These are phyloP conservation scores for Phytophthora constricta DNA, from an alignment of 352 stramenopile genomes.

Conservation along the genomic window DNA sequence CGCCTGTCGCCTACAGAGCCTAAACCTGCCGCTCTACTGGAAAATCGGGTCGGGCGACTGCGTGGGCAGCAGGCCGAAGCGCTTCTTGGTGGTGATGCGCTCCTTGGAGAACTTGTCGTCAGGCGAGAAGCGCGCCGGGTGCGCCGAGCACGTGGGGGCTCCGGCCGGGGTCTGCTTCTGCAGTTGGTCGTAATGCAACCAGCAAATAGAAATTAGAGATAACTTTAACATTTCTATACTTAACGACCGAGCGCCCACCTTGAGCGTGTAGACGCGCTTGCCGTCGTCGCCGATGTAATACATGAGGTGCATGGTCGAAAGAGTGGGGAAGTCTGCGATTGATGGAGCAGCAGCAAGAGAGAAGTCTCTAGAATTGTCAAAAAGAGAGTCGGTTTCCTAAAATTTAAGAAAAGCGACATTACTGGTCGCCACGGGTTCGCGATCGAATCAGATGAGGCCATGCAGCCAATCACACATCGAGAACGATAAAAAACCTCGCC, in stretches of 20 bases:
- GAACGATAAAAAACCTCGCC: too few species aligned
- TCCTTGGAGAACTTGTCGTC: constrained; percentile 99
- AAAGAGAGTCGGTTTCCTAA: too few species aligned
- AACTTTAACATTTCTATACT: background rate
- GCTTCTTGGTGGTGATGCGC: constrained; percentile 98
- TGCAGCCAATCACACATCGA: too few species aligned
- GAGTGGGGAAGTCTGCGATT: constrained; percentile 13
- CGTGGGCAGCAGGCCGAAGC: constrained; percentile 97
- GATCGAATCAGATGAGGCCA: too few species aligned
- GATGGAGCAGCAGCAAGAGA: background rate
- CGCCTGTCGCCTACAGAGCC: background rate
- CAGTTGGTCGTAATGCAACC: too few species aligned
- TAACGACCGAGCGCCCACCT: constrained; percentile 70
- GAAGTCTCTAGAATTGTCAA: constrained; percentile 1
- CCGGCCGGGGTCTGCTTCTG: constrained; percentile 95
- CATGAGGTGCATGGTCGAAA: constrained; percentile 99
- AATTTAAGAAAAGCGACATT: too few species aligned
- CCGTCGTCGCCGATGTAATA: constrained; percentile 97
- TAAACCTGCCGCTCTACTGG: constrained; percentile 41
- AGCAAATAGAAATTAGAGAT: too few species aligned
- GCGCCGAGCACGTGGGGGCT: constrained; percentile 96
- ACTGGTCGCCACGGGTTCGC: constrained; percentile 29
- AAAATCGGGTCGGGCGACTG: constrained; percentile 92
- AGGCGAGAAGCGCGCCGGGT: constrained; percentile 98
- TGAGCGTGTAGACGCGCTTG: constrained; percentile 99